A percentile compares a stretch with the other conserved stretches of the same genome.
phyloP scores from a whole-genome alignment of 352 stramenopile genomes.

The Pelagophyceae sp. region DNA sequence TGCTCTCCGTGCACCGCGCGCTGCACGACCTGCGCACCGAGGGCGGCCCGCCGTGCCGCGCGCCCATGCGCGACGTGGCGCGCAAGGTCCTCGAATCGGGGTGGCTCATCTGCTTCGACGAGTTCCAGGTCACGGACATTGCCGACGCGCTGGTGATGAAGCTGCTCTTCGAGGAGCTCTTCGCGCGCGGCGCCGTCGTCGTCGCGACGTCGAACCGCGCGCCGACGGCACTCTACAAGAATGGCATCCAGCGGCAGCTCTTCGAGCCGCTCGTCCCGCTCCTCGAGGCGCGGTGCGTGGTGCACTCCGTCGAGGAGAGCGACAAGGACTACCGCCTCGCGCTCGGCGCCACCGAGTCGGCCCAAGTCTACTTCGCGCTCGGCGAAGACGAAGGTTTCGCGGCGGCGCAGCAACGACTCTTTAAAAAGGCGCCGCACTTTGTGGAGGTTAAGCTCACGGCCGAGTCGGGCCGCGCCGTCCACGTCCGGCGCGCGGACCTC shows the following conservation, averaged over 20 bases:
- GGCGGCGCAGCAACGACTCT: not conserved
- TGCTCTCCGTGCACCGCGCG: slow-evolving; percentile 47
- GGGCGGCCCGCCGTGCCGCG: too few species aligned
- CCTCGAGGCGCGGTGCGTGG: slow-evolving; percentile 44
- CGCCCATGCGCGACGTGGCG: slow-evolving; percentile 29
- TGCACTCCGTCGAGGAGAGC: slow-evolving; percentile 27
- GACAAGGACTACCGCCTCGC: slow-evolving; percentile 35
- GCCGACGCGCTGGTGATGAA: slow-evolving; percentile 90
- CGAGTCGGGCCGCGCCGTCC: slow-evolving; percentile 36
- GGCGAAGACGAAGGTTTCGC: not conserved
- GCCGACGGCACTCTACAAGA: slow-evolving; percentile 84
- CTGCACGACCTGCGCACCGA: slow-evolving; percentile 35
- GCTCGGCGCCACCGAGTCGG: slow-evolving; percentile 1
- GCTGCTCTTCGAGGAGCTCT: slow-evolving; percentile 84
- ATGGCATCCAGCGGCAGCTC: slow-evolving; percentile 89
- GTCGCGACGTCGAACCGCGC: slow-evolving; percentile 92
- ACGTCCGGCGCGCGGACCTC: slow-evolving; percentile 42
- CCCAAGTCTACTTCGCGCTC: not conserved
- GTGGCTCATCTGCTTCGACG: slow-evolving; percentile 81
- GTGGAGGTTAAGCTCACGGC: not conserved
- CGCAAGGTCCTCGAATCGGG: slow-evolving; percentile 65
- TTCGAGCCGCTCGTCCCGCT: slow-evolving; percentile 95
- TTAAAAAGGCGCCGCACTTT: not conserved
- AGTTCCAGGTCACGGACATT: slow-evolving; percentile 85
- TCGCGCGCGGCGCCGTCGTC: slow-evolving; percentile 73